A percentile compares a stretch with the other conserved stretches of the same genome.
These are phyloP conservation scores for Lolium perenne DNA, from an alignment of 176 grass and related monocot genomes.

Conservation along the genomic window DNA sequence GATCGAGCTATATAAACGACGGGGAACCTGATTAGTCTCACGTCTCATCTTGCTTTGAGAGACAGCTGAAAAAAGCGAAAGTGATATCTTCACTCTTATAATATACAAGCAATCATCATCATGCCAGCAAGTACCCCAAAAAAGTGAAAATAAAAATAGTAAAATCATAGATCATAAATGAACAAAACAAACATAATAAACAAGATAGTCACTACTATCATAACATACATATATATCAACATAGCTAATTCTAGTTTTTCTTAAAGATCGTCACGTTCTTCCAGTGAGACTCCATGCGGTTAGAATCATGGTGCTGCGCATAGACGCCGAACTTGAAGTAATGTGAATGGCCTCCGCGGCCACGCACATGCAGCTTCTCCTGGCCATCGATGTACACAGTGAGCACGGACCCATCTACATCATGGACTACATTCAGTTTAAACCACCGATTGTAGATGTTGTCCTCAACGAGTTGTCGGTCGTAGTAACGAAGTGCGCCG, in stretches of 20 bases:
- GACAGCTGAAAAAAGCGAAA: not conserved
- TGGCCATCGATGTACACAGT: constrained; percentile 44
- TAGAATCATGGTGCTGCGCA: constrained; percentile 16
- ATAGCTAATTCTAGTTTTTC: not conserved
- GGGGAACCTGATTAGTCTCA: not conserved
- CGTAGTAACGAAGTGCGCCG: constrained; percentile 36
- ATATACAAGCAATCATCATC: no score
- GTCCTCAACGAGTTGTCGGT: constrained; percentile 25
- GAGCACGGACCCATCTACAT: constrained; percentile 6
- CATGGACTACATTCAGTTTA: constrained; percentile 60
- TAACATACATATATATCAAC: not conserved
- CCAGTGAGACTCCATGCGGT: constrained; percentile 46
- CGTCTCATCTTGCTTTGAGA: not conserved
- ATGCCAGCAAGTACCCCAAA: no score
- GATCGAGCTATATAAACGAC: constrained; percentile 23
- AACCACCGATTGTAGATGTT: constrained; percentile 62
- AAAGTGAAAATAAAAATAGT: no score
- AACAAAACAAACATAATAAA: no score
- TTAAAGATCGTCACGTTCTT: not conserved
- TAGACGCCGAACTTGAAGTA: constrained; percentile 67
- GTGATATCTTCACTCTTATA: no score
- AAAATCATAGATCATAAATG: no score
- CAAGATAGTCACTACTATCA: not conserved
- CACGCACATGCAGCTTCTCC: not conserved
- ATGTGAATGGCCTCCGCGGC: constrained; percentile 31